Evolutionary conservation across 148 eudicot species (phyloP).

Genomic region (Chenopodium quinoa): DNA sequence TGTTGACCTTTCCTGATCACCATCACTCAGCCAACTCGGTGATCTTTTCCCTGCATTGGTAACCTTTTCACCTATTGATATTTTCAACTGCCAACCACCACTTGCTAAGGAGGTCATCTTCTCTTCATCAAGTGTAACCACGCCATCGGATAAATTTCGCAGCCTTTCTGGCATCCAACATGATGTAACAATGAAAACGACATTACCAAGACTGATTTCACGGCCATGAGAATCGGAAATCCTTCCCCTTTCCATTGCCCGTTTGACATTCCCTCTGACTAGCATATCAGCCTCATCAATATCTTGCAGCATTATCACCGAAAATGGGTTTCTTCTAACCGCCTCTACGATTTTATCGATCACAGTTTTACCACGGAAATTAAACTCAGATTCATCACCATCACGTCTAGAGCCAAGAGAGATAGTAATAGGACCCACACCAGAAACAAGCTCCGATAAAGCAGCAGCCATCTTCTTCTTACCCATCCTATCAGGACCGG

Average conservation of each 20-base stretch:
- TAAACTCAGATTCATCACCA: slow-evolving; percentile 56
- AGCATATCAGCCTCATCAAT: slow-evolving; percentile 75
- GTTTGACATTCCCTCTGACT: slow-evolving; percentile 66
- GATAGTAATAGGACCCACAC: slow-evolving; percentile 46
- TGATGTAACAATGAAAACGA: slow-evolving; percentile 65
- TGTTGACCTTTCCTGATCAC: slow-evolving; percentile 40
- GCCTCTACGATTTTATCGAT: slow-evolving; percentile 79
- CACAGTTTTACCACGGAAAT: slow-evolving; percentile 76
- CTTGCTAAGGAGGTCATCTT: slow-evolving; percentile 51
- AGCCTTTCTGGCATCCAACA: slow-evolving; percentile 42
- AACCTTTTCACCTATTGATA: slow-evolving; percentile 47
- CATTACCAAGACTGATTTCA: slow-evolving; percentile 82
- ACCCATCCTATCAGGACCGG: slow-evolving; percentile 79
- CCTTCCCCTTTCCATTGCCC: slow-evolving; percentile 86
- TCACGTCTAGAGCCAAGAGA: slow-evolving; percentile 67
- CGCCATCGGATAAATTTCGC: slow-evolving; percentile 22
- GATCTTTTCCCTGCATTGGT: slow-evolving; percentile 42
- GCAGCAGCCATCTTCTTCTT: slow-evolving; percentile 90
- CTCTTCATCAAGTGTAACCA: slow-evolving; percentile 47
- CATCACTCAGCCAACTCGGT: slow-evolving; percentile 50
- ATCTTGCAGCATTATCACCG: slow-evolving; percentile 82
- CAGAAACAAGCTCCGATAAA: slow-evolving; percentile 64
- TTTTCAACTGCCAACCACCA: slow-evolving; percentile 70
- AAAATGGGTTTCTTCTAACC: slow-evolving; percentile 68
- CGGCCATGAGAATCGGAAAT: slow-evolving; percentile 86